Evolutionary conservation across 2,329 filamentous ascomycete species (phyloP), one percentile per base, ranked within the genome.

Genomic region (Chalara sp.): DNA sequence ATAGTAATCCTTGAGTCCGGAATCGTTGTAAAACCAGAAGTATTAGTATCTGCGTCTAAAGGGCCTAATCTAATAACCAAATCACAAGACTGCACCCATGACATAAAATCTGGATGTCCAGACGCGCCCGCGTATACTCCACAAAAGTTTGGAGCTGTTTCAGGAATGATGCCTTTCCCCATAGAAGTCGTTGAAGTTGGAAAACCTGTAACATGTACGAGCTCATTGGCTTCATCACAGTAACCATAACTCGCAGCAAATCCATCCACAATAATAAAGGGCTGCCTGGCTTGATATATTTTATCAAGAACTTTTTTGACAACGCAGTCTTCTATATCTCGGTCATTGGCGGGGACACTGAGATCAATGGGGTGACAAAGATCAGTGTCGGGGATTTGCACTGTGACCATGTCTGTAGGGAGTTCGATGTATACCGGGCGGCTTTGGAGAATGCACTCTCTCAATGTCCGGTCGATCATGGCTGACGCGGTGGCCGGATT

Each of bases 341-440:
- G 63, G 29, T 89, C 80, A 61, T 90, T 91, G 21, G 66, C 54
- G 1, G 80, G 77, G 49, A 80, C 76, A 1, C 71, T 66, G 1
- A 91, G 70, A 61, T 89, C 78, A 50, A 95, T 79, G 0, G 81
- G 80, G 0, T 72, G 81, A 8, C 82, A 75, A n/a, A 95, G 75
- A 5, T 82, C 74, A 44, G 78, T 75, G 37, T 86, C 87, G 63
- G 91, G 83, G 29, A 95, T 72, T 68, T 89, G 85, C 64, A 81
- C 77, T 58, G 80, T 71, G 8, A 86, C 81, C 76, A 92, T 86
- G 63, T 95, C 87, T 13, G 85, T 86, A 2, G 89, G 88, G 10
- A 95, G 72, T 64, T 84, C 83, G 60, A 95, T 81, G 69, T 95
- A 95, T 45, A 93, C 86, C 2, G 89, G 89, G 13, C 85, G 78